These are phyloP conservation scores for Rosa hybrid DNA, from an alignment of 331 rosid genomes.

Conservation along the genomic window DNA sequence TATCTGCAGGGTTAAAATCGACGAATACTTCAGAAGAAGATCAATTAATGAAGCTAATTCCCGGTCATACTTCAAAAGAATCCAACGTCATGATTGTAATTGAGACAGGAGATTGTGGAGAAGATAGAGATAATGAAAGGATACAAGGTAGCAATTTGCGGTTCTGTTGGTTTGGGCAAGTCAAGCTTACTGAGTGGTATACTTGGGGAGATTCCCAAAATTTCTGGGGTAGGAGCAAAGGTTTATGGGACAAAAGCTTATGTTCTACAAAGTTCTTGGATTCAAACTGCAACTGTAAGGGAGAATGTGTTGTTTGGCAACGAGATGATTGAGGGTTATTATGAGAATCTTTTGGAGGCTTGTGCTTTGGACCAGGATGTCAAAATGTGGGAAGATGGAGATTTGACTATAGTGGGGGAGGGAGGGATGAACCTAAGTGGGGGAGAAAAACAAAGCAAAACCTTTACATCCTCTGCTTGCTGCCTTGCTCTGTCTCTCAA, in stretches of 20 bases:
- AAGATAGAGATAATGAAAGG: conserved; percentile 59
- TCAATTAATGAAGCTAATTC: conserved; percentile 34
- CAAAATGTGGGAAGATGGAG: conserved; percentile 61
- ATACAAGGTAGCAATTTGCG: conserved; percentile 81
- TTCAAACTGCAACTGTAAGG: conserved; percentile 83
- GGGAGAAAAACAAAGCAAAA: too few species aligned
- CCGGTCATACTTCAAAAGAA: neutral
- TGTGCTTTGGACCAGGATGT: conserved; percentile 84
- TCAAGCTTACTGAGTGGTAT: conserved; percentile 77
- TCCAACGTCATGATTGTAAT: conserved; percentile 57
- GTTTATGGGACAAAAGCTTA: conserved; percentile 66
- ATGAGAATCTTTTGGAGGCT: conserved; percentile 63
- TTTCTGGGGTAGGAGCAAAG: conserved; percentile 58
- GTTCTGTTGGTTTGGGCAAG: conserved; percentile 89
- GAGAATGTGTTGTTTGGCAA: conserved; percentile 87
- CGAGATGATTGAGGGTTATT: conserved; percentile 53
- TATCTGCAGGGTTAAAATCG: too few species aligned
- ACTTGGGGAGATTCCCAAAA: conserved; percentile 77
- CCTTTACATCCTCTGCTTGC: too few species aligned
- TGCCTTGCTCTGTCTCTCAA: too few species aligned
- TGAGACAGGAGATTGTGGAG: conserved; percentile 52
- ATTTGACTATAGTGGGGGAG: too few species aligned
- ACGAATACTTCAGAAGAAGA: too few species aligned
- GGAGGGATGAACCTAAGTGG: too few species aligned
- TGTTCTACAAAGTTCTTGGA: conserved; percentile 96